Evolutionary conservation across 345 rosid species (phyloP), one percentile per base, ranked within the genome.

Genomic region (Dipteronia dyeriana): DNA sequence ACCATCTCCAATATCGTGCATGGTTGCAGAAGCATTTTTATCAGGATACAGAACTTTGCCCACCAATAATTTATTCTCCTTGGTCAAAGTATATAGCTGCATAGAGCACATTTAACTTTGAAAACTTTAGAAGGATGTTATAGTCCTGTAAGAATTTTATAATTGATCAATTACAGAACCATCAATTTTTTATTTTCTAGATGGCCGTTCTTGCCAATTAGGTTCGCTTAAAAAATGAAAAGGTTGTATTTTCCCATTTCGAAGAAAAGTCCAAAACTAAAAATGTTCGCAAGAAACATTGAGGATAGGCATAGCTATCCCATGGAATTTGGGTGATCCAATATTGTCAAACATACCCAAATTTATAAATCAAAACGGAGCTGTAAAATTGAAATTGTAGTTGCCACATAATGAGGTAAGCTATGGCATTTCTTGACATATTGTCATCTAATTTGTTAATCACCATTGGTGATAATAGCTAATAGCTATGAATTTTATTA

Each of bases 71-170:
- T 79, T 80, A 20, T 90, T 91, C 86, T 91, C 88, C 78, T 83
- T 91, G 17, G 78, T 81, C 81, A 88, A 67, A 73, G 85, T 82
- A 75, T 65, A 68, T 22, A 92, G 82, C 98, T 95, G 93, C 84
- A 85, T 65, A 83, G 63, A 75, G 76, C 17, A 86, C 23, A 64
- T 57, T 49, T 61, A 10, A 79, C 14, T 7, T 56, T 38, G 20
- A 71, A 16, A 70, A 12, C 10, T 34, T 74, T 14, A 78, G 76
- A 69, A 25, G 57, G 62, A 66, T 41, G 39, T 73, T 22, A 17
- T 25, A 57, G 23, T 67, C 75, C 39, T 9, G 7, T 62, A 47
- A 69, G 45, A 67, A 29, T 41, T n/a, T 54, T 60, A 41, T 17
- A 31, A 66, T 53, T 25, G 29, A 23, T 62, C 54, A 56, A 54